A percentile compares a stretch with the other conserved stretches of the same genome.
phyloP scores from a whole-genome alignment of 2,329 filamentous ascomycete species.

The Pyrenophora teres region DNA sequence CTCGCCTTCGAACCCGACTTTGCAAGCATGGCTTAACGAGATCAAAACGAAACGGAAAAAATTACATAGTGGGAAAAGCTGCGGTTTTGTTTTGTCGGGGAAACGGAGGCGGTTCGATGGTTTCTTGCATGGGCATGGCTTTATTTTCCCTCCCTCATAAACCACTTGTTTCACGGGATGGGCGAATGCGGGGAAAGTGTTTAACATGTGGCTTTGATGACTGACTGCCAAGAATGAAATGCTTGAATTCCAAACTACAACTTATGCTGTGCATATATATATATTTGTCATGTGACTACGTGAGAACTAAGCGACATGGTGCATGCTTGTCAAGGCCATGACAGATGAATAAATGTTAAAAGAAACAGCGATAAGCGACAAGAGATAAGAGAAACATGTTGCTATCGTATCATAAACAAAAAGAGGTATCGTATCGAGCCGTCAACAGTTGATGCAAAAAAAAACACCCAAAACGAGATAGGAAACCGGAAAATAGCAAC shows the following conservation, averaged over 20 bases:
- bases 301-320: too few species aligned
- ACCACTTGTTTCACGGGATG: conserved; percentile 1
- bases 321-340: too few species aligned
- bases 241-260: too few species aligned
- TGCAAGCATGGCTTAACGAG: conserved; percentile 2
- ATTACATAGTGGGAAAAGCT: conserved; percentile 3
- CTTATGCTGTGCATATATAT: background rate
- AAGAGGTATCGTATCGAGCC: background rate
- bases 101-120: too few species aligned
- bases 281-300: background rate
- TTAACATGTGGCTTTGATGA: background rate
- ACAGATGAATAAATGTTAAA: background rate
- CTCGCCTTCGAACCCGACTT: conserved; percentile 15
- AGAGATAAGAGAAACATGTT: background rate
- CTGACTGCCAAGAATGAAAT: too few species aligned
- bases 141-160: too few species aligned
- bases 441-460: background rate
- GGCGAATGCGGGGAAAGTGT: conserved; percentile 4
- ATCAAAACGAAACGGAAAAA: background rate
- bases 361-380: background rate
- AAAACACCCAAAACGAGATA: background rate
- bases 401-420: background rate
- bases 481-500: background rate
- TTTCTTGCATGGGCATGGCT: too few species aligned
- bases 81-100: background rate